Evolutionary conservation across 768 basidiomycete genomes (phyloP), one percentile per base, ranked within the genome.

Genomic region (Podaxis pistillaris): DNA sequence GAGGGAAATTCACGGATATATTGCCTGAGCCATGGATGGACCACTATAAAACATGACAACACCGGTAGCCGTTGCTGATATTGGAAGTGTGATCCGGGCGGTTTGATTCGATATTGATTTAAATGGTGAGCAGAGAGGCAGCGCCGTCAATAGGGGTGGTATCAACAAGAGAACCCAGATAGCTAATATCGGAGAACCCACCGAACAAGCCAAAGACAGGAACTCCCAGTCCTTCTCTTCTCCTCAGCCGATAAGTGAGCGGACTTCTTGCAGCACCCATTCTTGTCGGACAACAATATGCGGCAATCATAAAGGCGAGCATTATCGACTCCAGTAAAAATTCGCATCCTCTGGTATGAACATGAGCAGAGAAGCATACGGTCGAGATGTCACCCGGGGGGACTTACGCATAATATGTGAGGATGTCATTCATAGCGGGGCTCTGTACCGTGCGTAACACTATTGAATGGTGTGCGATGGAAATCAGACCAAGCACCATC

Each of bases 181-280:
- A 33, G 2, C 8, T 33, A 33, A 33, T 46, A 17, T 46, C 19
- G 7, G 8, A n/a, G 33, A 13, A 52, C 58, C 53, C 37, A 60
- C 58, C 38, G 22, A 52, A 8, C 26, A 60, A 28, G 36, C 6
- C 15, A 22, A 60, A 41, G 2, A 41, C 50, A 8, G 58, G 58
- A 9, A 51, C 36, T 7, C 38, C 58, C 15, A 60, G 12, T n/a
- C 58, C 58, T 46, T 61, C 52, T 44, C 60, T 26, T 26, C 17
- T 51, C 37, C 40, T 52, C 24, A 54, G 40, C 40, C 60, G 60
- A 54, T 61, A 54, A 40, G 17, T 61, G 41, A 54, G 22, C 26
- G 60, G 40, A 54, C 41, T 61, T 61, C 60, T 26, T 17, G 51
- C 51, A 17, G 24, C 6, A 15, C n/a, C 8, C 8, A 24, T 24